These are phyloP conservation scores for Serendipita sp. DNA, from an alignment of 768 basidiomycete genomes.

Conservation along the genomic window DNA sequence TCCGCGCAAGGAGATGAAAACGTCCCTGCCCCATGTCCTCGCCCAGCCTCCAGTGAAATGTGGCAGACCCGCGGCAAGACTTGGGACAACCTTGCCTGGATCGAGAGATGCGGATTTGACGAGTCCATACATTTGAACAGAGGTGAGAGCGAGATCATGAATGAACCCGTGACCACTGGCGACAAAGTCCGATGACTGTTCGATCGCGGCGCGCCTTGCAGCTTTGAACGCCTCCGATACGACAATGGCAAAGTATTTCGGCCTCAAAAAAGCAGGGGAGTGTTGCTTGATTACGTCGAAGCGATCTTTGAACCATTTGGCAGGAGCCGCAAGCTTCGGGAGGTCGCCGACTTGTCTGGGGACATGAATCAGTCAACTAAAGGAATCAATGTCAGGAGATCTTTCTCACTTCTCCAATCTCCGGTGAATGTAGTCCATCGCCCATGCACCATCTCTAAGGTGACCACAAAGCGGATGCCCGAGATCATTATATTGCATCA, in stretches of 20 bases:
- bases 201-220: slow-evolving; percentile 63
- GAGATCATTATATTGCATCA: slow-evolving; percentile 84
- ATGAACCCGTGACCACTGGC: slow-evolving; percentile 75
- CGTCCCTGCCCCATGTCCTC: slow-evolving; percentile 89
- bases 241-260: slow-evolving; percentile 90
- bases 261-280: slow-evolving; percentile 77
- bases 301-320: slow-evolving; percentile 75
- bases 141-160: slow-evolving; percentile 72
- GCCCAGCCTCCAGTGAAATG: slow-evolving; percentile 93
- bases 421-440: slow-evolving; percentile 69
- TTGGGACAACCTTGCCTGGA: slow-evolving; percentile 51
- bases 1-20: slow-evolving; percentile 86
- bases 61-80: slow-evolving; percentile 86
- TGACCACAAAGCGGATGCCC: slow-evolving; percentile 85
- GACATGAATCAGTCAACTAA: not conserved
- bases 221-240: slow-evolving; percentile 88
- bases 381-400: not conserved
- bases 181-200: slow-evolving; percentile 81
- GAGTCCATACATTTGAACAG: slow-evolving; percentile 79
- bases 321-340: slow-evolving; percentile 54
- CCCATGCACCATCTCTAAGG: slow-evolving; percentile 79
- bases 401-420: slow-evolving; percentile 45
- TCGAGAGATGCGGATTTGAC: slow-evolving; percentile 85
- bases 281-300: slow-evolving; percentile 62
- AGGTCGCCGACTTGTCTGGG: slow-evolving; percentile 32